Base-by-base conservation (phyloP, 2,329 filamentous ascomycete genomes). In the Sarocladium strictum region DNA sequence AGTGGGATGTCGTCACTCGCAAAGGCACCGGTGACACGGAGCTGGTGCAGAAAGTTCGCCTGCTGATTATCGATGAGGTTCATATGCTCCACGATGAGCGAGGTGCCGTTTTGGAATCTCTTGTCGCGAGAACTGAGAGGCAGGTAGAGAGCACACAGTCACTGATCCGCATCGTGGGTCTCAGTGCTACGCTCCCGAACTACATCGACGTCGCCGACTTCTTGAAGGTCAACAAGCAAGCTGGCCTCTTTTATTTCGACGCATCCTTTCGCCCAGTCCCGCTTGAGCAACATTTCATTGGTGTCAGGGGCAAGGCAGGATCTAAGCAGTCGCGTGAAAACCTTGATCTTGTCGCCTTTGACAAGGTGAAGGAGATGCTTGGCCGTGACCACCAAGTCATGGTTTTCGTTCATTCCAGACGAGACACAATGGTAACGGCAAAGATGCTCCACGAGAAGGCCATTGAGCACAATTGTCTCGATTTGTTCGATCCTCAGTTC, bases 31-130 rank as follows among this genome's bases (percentile, higher is more conserved):
- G 95, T 15, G 94, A 99, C 66, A 97, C 94, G 0, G 94, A 97
- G 67, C 81, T 99, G 2, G 95, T 99, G 14, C 94, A 99, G 64
- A 99, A 99, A 68, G 94, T 99, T 23, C 85, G 93, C 11, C 77
- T 99, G 2, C 80, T 99, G 57, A 97, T 99, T 64, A 97, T 99
- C 58, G 94, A 99, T 69, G 94, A 99, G 73, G 94, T 99, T 1
- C 94, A 99, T 67, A 99, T 99, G 95, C 85, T 99, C 63, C 95
- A 99, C 64, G 94, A 99, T 67, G 94, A 97, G 69, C 85, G 94
- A 67, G 94, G 94, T 65, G 91, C 95, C 12, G 95, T 99, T 0
- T 80, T 99, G 26, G 94, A 99, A 67, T 97, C 93, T 5, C 78
- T 99, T 21, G 95, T 99, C 15, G 94, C 94, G 11, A 84, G 94